Evolutionary conservation across 345 rosid genomes (phyloP), one percentile per base, ranked within the genome.

Genomic region (Cardamine resedifolia): DNA sequence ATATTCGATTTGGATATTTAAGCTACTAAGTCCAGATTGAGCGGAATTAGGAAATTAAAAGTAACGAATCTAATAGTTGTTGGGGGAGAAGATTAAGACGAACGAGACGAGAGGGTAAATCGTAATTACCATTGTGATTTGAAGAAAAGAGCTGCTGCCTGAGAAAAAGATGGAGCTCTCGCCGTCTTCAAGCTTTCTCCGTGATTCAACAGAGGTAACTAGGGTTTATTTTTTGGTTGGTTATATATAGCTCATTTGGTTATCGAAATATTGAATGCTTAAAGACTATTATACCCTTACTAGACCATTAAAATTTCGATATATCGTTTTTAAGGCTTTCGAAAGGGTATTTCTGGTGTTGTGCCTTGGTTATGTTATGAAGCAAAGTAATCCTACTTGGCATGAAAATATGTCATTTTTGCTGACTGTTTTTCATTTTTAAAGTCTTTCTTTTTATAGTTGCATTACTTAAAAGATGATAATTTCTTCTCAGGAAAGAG

Each of bases 181-280:
- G 72, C 64, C 72, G 72, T 56, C 63, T 66, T 21, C 20, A 39
- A 59, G 49, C 31, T 59, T 61, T 24, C 15, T 41, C 34, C n/a
- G 15, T 61, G 24, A 30, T 31, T 56, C 48, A 21, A 59, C 31
- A 12, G 64, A 4, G 14, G 0, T n/a, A 41, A 9, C 3, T 61
- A 41, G 51, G 66, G 51, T 6, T 60, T n/a, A 18, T 8, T 7
- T 3, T 1, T 15, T 10, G 30, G 7, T 3, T 15, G 1, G n/a
- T n/a, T 15, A 3, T 38, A 39, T 60, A 39, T 58, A 58, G 34
- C 50, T 23, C 49, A 7, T 33, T 59, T 39, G 4, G 21, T 0
- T 24, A 23, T 60, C 14, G 31, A 5, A 6, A 1, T 59, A 36
- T 19, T 20, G 10, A 19, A 9, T 57, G 0, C 0, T 1, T 14